Conservation (phyloP, 495 filamentous ascomycete genomes). For the Mytilinidion resinicola region DNA sequence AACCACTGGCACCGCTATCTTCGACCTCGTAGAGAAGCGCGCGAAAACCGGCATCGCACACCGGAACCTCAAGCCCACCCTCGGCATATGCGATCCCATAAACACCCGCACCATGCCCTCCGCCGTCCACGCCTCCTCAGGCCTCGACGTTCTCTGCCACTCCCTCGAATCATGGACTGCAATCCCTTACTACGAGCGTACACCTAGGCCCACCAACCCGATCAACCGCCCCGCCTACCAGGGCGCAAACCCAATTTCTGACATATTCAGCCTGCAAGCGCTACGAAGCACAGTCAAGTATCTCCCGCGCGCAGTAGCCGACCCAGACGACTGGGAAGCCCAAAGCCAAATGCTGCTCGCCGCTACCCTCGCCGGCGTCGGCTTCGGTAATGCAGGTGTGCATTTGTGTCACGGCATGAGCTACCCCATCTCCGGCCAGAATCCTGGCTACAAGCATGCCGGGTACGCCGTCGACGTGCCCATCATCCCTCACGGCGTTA, state of each 20-base stretch:
- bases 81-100: constrained; percentile 92
- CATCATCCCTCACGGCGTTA: constrained; percentile 93
- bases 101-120: constrained; percentile 94
- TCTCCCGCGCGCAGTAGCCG: constrained; percentile 74
- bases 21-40: constrained; percentile 80
- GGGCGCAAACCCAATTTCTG: constrained; percentile 93
- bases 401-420: constrained; percentile 97
- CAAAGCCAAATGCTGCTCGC: constrained; percentile 93
- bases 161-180: constrained; percentile 92
- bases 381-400: constrained; percentile 95
- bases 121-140: constrained; percentile 80
- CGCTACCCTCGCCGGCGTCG: constrained; percentile 87
- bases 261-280: constrained; percentile 86
- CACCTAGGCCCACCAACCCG: constrained; percentile 79
- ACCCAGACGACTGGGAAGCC: constrained; percentile 86
- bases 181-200: constrained; percentile 82
- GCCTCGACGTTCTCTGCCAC: constrained; percentile 92
- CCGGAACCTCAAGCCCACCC: constrained; percentile 86
- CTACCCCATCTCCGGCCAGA: constrained; percentile 91
- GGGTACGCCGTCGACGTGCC: constrained; percentile 70
- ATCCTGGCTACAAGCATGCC: constrained; percentile 78
- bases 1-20: constrained; percentile 96
- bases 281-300: constrained; percentile 79
- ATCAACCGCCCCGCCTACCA: constrained; percentile 91
- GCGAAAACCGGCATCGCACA: constrained; percentile 96